Conservation (phyloP, 805 yeast species). For the Starmerella potacharoeniae region DNA sequence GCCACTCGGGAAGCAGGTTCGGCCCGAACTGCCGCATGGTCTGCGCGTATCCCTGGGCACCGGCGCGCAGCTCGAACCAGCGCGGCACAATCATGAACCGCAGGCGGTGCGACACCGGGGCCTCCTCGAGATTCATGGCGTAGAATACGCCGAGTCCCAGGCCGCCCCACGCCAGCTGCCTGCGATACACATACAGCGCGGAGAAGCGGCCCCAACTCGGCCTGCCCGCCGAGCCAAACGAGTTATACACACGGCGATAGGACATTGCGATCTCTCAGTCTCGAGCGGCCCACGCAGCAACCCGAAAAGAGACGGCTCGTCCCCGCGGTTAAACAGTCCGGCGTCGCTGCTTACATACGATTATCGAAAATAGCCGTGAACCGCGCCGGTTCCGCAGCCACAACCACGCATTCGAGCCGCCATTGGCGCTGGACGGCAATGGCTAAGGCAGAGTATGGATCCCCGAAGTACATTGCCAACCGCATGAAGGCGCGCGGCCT, state of each 20-base stretch:
- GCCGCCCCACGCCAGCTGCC: slow-evolving; percentile 23
- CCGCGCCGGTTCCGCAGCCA: too few relatives aligned
- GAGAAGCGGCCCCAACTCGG: slow-evolving; percentile 10
- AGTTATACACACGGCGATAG: slow-evolving; percentile 15
- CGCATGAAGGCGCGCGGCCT: slow-evolving; percentile 73
- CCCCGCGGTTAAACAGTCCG: too few relatives aligned
- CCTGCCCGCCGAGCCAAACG: slow-evolving; percentile 26
- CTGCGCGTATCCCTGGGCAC: slow-evolving; percentile 52
- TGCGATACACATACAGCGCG: slow-evolving; percentile 9
- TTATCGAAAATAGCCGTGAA: too few relatives aligned
- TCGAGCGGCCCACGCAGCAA: too few relatives aligned
- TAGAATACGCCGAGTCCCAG: slow-evolving; percentile 31
- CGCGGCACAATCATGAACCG: slow-evolving; percentile 64
- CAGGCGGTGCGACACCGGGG: slow-evolving; percentile 65
- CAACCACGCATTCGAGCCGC: neutral
- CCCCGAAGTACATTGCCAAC: slow-evolving; percentile 62
- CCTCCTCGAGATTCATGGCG: slow-evolving; percentile 54
- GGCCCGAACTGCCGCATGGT: slow-evolving; percentile 44
- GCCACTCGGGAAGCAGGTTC: slow-evolving; percentile 46
- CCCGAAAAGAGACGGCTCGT: too few relatives aligned
- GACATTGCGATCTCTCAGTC: neutral
- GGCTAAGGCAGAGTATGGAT: slow-evolving; percentile 46
- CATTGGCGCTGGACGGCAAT: slow-evolving; percentile 24
- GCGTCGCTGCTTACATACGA: neutral
- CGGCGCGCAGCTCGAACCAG: slow-evolving; percentile 51